These are phyloP conservation scores for Aspergillus sp. DNA, from an alignment of 2,329 filamentous ascomycete species.

Conservation along the genomic window DNA sequence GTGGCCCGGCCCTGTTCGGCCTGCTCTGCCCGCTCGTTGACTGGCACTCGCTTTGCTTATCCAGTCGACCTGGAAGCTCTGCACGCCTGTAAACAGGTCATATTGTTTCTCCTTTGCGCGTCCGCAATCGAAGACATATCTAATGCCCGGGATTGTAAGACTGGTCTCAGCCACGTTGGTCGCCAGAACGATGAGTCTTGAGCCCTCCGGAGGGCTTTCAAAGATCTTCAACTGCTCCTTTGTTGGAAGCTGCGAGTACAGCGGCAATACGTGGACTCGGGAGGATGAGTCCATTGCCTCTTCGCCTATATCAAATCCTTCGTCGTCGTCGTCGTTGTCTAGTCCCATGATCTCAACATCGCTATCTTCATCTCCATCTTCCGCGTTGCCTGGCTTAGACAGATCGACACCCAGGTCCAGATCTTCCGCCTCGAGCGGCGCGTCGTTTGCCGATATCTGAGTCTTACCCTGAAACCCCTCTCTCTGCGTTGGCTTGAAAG, in stretches of 20 bases:
- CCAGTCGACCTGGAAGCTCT: slow-evolving; percentile 92
- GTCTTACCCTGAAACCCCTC: slow-evolving; percentile 55
- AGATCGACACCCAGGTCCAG: slow-evolving; percentile 63
- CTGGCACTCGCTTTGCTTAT: slow-evolving; percentile 94
- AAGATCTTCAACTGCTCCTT: slow-evolving; percentile 88
- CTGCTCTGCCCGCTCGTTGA: slow-evolving; percentile 85
- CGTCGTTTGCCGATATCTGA: slow-evolving; percentile 65
- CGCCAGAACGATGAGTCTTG: slow-evolving; percentile 76
- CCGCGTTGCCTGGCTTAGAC: slow-evolving; percentile 36
- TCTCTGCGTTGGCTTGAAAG: slow-evolving; percentile 48
- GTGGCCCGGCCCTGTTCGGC: slow-evolving; percentile 89
- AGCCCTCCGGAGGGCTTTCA: slow-evolving; percentile 69
- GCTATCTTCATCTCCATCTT: slow-evolving; percentile 45
- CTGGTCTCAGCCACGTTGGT: slow-evolving; percentile 97
- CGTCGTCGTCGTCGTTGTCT: slow-evolving; percentile 50
- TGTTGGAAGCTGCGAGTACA: slow-evolving; percentile 87
- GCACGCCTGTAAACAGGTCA: slow-evolving; percentile 78
- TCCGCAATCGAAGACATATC: slow-evolving; percentile 93
- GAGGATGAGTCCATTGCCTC: slow-evolving; percentile 51
- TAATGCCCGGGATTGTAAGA: slow-evolving; percentile 88
- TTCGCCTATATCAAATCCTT: slow-evolving; percentile 60
- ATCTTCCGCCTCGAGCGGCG: slow-evolving; percentile 75
- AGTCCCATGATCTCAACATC: slow-evolving; percentile 53
- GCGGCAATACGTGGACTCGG: slow-evolving; percentile 75
- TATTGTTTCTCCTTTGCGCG: slow-evolving; percentile 87